Evolutionary conservation across 305 asterid species (phyloP), one percentile per base, ranked within the genome.

Genomic region (Fraxinus nigra): DNA sequence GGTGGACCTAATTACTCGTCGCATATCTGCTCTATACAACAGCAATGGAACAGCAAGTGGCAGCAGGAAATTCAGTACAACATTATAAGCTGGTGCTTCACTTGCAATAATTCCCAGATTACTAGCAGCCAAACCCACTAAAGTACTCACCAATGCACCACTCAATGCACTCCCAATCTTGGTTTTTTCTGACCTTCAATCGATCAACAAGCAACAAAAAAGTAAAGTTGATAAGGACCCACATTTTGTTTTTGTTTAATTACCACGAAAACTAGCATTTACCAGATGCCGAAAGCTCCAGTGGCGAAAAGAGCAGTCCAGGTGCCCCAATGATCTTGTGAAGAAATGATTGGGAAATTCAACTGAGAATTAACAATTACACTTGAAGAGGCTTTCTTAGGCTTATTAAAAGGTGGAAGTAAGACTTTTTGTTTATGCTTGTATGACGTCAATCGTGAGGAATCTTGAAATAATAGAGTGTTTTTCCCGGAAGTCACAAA

Each of bases 251-350:
- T 43, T 1, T 35, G 48, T 30, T 34, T 48, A 20, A 2, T 26
- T 30, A 65, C 18, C 7, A 65, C 7, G 11, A 77, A 70, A 51
- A 37, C 0, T 2, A 14, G 40, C 10, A 82, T n/a, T 73, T 86
- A 95, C 98, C 98, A 95, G 75, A 95, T 87, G 79, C 98, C 98
- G 54, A 93, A 90, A 82, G 97, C 93, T 10, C 95, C 95, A 14
- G 94, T 85, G 82, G 94, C 92, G 8, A 92, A 88, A 48, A 95
- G 97, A 28, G 93, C 93, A 35, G 96, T 85, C 98, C 98, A 95
- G 37, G 87, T 87, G 86, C 94, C 98, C 98, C 97, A 93, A 13
- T 90, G 91, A 81, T 93, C 97, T 3, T 90, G 90, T 0, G 97
- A 90, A 61, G 98, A 93, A 81, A 93, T 85, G 65, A 92, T 37